Conservation (phyloP, 139 green algal species). For the Desmodesmus armatus region DNA sequence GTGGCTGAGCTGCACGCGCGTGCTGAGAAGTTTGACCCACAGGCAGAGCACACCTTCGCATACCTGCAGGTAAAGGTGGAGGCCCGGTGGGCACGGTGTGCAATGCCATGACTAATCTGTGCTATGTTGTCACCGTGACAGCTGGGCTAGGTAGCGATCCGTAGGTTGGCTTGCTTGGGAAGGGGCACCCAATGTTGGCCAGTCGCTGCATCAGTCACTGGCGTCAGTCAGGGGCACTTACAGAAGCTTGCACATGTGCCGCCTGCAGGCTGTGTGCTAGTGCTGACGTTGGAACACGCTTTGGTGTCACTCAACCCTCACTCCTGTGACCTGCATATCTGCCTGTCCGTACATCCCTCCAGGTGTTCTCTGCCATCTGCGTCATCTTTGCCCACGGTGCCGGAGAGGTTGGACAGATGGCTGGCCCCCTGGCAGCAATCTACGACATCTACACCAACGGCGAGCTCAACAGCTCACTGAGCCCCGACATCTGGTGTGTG, state of each 20-base stretch:
- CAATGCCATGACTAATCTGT: conserved; percentile 69
- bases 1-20: conserved; percentile 56
- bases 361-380: conserved; percentile 69
- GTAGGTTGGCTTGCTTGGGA: too few relatives aligned
- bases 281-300: too few relatives aligned
- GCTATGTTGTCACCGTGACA: neutral
- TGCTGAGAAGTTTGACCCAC: conserved; percentile 62
- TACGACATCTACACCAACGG: conserved; percentile 54
- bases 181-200: too few relatives aligned
- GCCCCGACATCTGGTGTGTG: conserved; percentile 61
- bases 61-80: conserved; percentile 70
- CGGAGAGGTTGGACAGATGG: conserved; percentile 58
- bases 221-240: too few relatives aligned
- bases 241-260: too few relatives aligned
- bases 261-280: too few relatives aligned
- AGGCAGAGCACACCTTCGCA: conserved; percentile 67
- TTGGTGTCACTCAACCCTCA: too few relatives aligned
- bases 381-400: conserved; percentile 67
- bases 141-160: too few relatives aligned
- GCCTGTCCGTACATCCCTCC: neutral
- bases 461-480: conserved; percentile 25
- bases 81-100: too few relatives aligned
- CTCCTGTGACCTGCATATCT: too few relatives aligned
- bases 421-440: conserved; percentile 61
- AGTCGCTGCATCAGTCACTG: too few relatives aligned